A percentile compares a stretch with the other conserved stretches of the same genome.
Conservation (phyloP, 148 eudicot species). For the Camellia sinensis region DNA sequence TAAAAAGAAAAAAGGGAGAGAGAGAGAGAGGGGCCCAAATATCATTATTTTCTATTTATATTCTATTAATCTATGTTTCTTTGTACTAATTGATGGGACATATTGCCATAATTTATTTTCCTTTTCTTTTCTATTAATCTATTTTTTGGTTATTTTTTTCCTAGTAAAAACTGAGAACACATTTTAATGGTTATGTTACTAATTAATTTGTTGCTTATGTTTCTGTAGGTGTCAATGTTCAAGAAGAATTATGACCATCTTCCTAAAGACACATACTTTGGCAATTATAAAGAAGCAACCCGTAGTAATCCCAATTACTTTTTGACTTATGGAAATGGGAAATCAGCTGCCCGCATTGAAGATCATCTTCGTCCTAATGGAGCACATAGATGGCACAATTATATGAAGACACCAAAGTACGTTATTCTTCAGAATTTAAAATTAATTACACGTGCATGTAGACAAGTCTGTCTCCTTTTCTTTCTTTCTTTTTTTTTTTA, state of each 20-base stretch:
- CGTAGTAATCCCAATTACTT: conserved; percentile 77
- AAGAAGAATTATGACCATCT: conserved; percentile 78
- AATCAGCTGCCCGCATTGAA: conserved; percentile 73
- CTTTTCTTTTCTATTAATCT: background rate
- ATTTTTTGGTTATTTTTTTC: too few relatives aligned
- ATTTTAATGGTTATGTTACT: background rate
- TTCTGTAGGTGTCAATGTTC: conserved; percentile 64
- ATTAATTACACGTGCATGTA: background rate
- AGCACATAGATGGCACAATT: conserved; percentile 84
- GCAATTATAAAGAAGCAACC: conserved; percentile 54
- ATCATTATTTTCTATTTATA: background rate
- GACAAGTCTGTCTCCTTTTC: background rate
- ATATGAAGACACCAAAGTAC: conserved; percentile 52
- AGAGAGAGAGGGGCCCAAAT: background rate
- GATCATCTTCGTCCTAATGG: conserved; percentile 80
- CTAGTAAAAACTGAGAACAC: background rate
- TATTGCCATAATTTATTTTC: background rate
- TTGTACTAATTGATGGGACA: background rate
- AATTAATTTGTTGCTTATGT: conserved; percentile 2
- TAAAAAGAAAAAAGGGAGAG: too few relatives aligned
- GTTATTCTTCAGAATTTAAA: background rate
- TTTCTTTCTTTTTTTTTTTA: too few relatives aligned
- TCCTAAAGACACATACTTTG: conserved; percentile 47
- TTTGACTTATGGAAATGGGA: conserved; percentile 82
- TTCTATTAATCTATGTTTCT: background rate